phyloP scores from a whole-genome alignment of 768 basidiomycete species.

The Tephrocybe rancida region DNA sequence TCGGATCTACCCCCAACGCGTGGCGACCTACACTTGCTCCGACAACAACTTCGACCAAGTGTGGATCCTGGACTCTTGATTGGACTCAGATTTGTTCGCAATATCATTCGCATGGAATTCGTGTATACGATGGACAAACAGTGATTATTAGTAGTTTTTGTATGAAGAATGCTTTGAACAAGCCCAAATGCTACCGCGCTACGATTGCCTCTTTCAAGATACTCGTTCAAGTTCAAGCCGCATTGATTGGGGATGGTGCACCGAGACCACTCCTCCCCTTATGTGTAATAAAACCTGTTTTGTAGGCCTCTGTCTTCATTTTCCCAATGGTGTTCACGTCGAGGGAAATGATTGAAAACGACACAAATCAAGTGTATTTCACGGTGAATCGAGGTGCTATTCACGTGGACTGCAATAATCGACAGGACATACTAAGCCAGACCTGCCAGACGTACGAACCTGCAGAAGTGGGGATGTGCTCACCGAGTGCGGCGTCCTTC shows the following conservation, averaged over 20 bases:
- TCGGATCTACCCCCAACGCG: slow-evolving; percentile 24
- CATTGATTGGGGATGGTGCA: no score
- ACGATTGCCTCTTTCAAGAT: no score
- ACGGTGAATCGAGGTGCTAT: no score
- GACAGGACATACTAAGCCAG: slow-evolving; percentile 23
- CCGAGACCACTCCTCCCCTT: no score
- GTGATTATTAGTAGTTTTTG: no score
- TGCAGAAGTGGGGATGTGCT: slow-evolving; percentile 49
- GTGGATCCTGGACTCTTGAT: slow-evolving; percentile 21
- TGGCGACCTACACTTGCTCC: slow-evolving; percentile 30
- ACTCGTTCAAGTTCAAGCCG: no score
- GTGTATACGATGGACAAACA: no score
- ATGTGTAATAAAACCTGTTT: no score
- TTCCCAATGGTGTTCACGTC: slow-evolving; percentile 28
- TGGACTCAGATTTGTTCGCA: background rate
- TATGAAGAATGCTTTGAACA: no score
- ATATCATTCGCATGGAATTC: no score
- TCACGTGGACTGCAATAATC: no score
- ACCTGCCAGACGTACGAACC: slow-evolving; percentile 29
- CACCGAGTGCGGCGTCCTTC: slow-evolving; percentile 47
- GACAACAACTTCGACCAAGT: slow-evolving; percentile 30
- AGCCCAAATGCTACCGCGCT: no score
- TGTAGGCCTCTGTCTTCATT: slow-evolving; percentile 29
- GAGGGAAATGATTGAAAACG: slow-evolving; percentile 25
- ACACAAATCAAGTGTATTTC: slow-evolving; percentile 31